Percentiles rank a stretch among this genome's conserved stretches.
Evolutionary conservation across 2,329 filamentous ascomycete species (phyloP).

Genomic region (Cladophialophora bantiana): DNA sequence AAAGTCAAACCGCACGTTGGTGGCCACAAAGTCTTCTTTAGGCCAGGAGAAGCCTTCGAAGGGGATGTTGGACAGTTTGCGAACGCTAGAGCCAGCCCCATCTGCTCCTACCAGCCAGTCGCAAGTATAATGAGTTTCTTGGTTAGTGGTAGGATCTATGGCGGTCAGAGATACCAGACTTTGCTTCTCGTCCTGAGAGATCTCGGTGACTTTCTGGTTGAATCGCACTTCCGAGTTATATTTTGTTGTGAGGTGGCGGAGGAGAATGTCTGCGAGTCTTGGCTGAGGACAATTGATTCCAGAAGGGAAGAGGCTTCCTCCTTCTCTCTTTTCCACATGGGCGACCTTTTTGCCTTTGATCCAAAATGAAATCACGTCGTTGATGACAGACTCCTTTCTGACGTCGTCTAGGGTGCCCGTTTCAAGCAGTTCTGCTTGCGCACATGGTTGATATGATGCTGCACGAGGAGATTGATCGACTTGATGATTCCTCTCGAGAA

Average conservation of each 20-base stretch:
- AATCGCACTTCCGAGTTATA: slow-evolving; percentile 32
- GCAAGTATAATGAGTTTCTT: slow-evolving; percentile 29
- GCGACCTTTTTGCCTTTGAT: slow-evolving; percentile 31
- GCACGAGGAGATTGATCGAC: slow-evolving; percentile 35
- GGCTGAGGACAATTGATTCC: slow-evolving; percentile 42
- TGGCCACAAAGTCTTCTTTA: slow-evolving; percentile 35
- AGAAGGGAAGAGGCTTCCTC: slow-evolving; percentile 54
- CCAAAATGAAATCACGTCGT: slow-evolving; percentile 35
- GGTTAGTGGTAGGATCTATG: slow-evolving; percentile 23
- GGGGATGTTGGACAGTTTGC: slow-evolving; percentile 30
- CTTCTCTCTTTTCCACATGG: slow-evolving; percentile 42
- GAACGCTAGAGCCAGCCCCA: slow-evolving; percentile 33
- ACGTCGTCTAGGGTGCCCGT: slow-evolving; percentile 34
- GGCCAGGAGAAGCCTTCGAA: slow-evolving; percentile 37
- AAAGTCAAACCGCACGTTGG: slow-evolving; percentile 34
- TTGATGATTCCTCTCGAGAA: slow-evolving; percentile 31
- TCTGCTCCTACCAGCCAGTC: slow-evolving; percentile 34
- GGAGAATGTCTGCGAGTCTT: slow-evolving; percentile 28
- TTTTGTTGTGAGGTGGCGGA: slow-evolving; percentile 29
- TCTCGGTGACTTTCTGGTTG: slow-evolving; percentile 29
- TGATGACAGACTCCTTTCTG: slow-evolving; percentile 31
- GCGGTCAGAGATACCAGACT: slow-evolving; percentile 24
- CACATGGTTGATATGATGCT: slow-evolving; percentile 35
- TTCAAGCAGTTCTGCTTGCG: slow-evolving; percentile 35
- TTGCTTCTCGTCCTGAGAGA: slow-evolving; percentile 22